Base-by-base conservation (phyloP, 2,329 filamentous ascomycete genomes). In the Colletotrichum musae region DNA sequence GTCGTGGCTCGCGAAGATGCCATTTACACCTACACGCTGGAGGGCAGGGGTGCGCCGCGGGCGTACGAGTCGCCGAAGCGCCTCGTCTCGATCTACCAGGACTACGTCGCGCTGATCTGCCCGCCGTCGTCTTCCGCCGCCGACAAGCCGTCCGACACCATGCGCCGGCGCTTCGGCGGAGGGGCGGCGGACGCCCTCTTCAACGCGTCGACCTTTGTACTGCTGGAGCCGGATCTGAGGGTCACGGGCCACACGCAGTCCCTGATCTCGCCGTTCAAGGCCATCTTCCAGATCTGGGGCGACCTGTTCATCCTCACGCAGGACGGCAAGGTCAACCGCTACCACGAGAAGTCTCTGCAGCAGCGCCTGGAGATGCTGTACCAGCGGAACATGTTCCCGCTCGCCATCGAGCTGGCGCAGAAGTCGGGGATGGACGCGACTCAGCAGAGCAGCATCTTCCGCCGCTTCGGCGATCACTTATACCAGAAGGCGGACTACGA, bases 401-500 rank as follows among this genome's bases (percentile, higher is more conserved):
- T 97, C 57, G 96, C 96, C 1, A 96, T 98, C 73, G 97, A 95
- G 75, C 85, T 99, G 65, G 96, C 96, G 0, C 94, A 97, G 75
- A 97, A 97, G 79, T 91, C 92, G 10, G 93, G 94, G 1, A 87
- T 98, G 75, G 93, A 95, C 78, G 81, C 84, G 3, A 85, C 91
- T 54, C 94, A 98, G 79, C 94, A 97, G 75, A 98, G 97, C 75
- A 85, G 93, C 67, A 99, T 99, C 68, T 97, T 95, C 77, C 91
- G 95, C 68, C 95, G 92, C 77, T 98, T 97, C 79, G 96, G 95
- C 13, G 96, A 99, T 78, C 93, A 95, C 75, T 82, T 98, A 4
- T 98, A 99, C 76, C 94, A 97, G 73, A 97, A 97, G 76, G 94
- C 93, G 5, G 95, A 98, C 77, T 99, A 95, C 76, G 96, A 99